Evolutionary conservation across 2,329 filamentous ascomycete species (phyloP), one percentile per base, ranked within the genome.

Genomic region (Penicillium concentricum): DNA sequence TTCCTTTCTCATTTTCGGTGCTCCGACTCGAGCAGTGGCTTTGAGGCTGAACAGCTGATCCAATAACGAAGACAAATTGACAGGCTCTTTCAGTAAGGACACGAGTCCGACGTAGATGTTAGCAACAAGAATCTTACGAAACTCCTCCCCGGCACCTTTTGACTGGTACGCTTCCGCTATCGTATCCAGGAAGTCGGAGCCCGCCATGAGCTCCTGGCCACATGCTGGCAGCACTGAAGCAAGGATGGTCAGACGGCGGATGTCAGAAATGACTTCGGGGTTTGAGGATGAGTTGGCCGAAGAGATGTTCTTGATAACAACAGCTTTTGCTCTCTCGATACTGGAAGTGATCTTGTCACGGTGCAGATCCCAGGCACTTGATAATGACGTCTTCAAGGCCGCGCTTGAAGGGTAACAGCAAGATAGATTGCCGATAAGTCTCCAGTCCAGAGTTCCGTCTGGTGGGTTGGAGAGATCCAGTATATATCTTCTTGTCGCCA

Each of bases 11-110:
- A 73, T 71, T 22, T 68, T 71, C 32, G 76, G 75, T 16, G 72
- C 70, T 63, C 88, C 85, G 15, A 84, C 77, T 48, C 91, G 87
- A 5, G 89, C 87, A 22, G 85, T 85, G 4, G 82, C 80, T 67
- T 92, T 93, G 30, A 97, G 78, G 12, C 85, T 85, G 72, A 94
- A 97, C 5, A 97, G 79, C 67, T 93, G 88, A 70, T 97, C 93
- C 10, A 89, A 84, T 16, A 97, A 76, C 60, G 90, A 81, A 10
- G 91, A 89, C 65, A 87, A 82, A 57, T 90, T 92, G 6, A 88
- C 85, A 18, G 84, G 77, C 2, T 82, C 82, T 60, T 89, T 86
- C 4, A 89, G 81, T 34, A 96, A 77, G 0, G 90, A 87, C 3
- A 86, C 76, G 0, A 97, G 78, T 38, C 89, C 89, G 4, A 96